Percentiles rank a stretch among this genome's conserved stretches.
phyloP scores from a whole-genome alignment of 2,329 filamentous ascomycete genomes.

The Diaporthe caulivora region DNA sequence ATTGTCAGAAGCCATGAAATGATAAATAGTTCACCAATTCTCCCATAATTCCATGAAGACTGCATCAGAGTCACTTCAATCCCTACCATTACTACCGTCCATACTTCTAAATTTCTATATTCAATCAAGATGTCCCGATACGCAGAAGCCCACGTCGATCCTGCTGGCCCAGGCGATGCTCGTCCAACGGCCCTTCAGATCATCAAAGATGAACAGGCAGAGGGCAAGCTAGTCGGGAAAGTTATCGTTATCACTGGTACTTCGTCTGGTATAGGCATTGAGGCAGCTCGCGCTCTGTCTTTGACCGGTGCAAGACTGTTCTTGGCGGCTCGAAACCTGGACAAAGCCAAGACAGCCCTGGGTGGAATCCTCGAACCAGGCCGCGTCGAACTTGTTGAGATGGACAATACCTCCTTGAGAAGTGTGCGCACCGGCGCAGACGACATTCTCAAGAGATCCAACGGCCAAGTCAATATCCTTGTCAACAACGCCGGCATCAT shows the following conservation, averaged over 20 bases:
- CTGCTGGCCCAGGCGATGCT: background rate
- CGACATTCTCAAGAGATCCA: background rate
- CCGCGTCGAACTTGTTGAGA: background rate
- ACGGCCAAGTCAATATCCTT: conserved; percentile 41
- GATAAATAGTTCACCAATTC: background rate
- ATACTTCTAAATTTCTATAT: background rate
- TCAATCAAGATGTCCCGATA: conserved; percentile 1
- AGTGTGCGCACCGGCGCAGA: background rate
- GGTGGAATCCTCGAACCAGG: background rate
- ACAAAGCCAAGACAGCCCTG: background rate
- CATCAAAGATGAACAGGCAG: background rate
- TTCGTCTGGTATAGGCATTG: background rate
- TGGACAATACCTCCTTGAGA: background rate
- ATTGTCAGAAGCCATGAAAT: background rate
- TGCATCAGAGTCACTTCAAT: background rate
- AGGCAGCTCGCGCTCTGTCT: background rate
- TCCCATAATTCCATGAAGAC: background rate
- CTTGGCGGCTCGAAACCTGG: background rate
- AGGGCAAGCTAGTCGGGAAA: background rate
- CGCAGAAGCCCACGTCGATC: background rate
- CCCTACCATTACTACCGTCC: background rate
- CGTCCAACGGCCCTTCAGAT: conserved; percentile 10
- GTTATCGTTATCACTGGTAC: conserved; percentile 11
- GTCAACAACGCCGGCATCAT: conserved; percentile 61
- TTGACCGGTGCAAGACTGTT: background rate